phyloP scores from a whole-genome alignment of 164 flowering plant species.

The Platanus orientalis region DNA sequence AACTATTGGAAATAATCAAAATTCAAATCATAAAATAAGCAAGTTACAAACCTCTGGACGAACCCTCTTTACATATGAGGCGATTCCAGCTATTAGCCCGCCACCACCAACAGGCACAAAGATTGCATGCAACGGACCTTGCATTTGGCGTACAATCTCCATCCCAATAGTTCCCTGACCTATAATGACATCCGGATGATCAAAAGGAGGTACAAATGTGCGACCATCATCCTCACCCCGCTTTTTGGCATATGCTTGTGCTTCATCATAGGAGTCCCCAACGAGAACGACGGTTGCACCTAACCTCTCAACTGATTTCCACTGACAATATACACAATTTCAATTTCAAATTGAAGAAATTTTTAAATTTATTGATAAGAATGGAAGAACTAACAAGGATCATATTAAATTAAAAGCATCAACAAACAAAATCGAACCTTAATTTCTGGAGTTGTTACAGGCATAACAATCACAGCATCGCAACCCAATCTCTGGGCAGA shows the following conservation, averaged over 20 bases:
- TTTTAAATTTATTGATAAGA: not conserved
- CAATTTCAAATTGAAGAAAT: not conserved
- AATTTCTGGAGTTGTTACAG: conserved; percentile 97
- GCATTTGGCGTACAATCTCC: conserved; percentile 79
- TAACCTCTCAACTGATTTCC: conserved; percentile 84
- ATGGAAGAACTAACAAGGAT: not conserved
- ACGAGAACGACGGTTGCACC: conserved; percentile 86
- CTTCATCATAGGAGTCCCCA: conserved; percentile 98
- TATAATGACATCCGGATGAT: conserved; percentile 86
- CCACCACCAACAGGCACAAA: conserved; percentile 99
- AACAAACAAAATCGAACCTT: conserved; percentile 42
- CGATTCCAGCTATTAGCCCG: conserved; percentile 97
- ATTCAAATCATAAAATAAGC: too few species aligned
- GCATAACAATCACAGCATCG: conserved; percentile 93
- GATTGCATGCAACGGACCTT: conserved; percentile 79
- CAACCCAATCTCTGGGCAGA: conserved; percentile 77
- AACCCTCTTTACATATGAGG: conserved; percentile 88
- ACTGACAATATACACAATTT: conserved; percentile 34
- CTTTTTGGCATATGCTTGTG: conserved; percentile 84
- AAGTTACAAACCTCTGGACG: conserved; percentile 57
- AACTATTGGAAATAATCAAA: too few species aligned
- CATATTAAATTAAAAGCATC: not conserved
- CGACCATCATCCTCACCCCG: conserved; percentile 64
- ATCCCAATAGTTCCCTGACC: conserved; percentile 98
- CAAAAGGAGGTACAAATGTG: conserved; percentile 90